A percentile compares a stretch with the other conserved stretches of the same genome.
phyloP scores from a whole-genome alignment of 129 eudicot species.

The Smallanthus sonchifolius region DNA sequence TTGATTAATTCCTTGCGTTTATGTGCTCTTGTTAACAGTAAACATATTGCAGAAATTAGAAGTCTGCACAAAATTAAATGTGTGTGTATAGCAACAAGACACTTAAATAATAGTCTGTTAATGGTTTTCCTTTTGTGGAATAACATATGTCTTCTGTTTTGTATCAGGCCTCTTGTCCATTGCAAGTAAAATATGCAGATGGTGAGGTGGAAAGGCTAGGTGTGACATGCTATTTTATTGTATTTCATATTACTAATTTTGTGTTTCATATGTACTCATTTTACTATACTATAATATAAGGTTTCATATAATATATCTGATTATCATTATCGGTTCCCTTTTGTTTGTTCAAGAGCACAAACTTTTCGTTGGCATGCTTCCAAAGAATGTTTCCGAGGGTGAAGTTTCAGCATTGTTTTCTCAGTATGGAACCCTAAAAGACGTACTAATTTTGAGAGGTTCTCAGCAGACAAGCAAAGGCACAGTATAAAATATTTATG shows the following conservation, averaged over 20 bases:
- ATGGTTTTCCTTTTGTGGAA: conserved; percentile 16
- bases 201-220: conserved; percentile 99
- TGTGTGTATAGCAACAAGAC: background rate
- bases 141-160: conserved; percentile 33
- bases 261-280: background rate
- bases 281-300: background rate
- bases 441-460: conserved; percentile 86
- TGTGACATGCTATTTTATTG: conserved; percentile 29
- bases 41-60: background rate
- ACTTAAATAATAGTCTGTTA: conserved; percentile 6
- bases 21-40: conserved; percentile 12
- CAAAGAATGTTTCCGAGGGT: conserved; percentile 83
- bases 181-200: conserved; percentile 99
- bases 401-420: conserved; percentile 84
- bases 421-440: conserved; percentile 75
- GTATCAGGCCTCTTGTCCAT: conserved; percentile 89
- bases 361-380: conserved; percentile 96
- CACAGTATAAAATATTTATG: conserved; percentile 1
- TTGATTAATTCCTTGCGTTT: background rate
- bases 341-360: conserved; percentile 67
- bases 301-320: conserved; percentile 17
- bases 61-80: background rate
- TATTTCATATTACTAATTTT: background rate
- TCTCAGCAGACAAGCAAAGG: conserved; percentile 98
- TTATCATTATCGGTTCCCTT: background rate